These are phyloP conservation scores for Graphiopsis chlorocephala DNA, from an alignment of 2,329 filamentous ascomycete species.

Conservation along the genomic window DNA sequence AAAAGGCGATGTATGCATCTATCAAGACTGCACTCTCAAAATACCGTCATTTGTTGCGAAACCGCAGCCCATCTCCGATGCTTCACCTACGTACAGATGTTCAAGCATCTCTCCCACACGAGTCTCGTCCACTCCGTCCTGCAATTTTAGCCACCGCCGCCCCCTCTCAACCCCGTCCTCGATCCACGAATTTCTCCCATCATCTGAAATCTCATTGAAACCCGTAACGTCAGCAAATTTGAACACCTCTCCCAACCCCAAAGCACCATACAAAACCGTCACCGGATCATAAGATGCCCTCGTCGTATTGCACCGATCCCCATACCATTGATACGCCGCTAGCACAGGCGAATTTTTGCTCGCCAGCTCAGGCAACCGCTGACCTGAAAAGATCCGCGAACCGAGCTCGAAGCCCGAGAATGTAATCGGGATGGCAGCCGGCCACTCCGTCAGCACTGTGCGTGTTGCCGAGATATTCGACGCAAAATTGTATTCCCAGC, in stretches of 20 bases:
- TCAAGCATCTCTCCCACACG: slow-evolving; percentile 20
- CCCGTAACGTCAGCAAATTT: not conserved
- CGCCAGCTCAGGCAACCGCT: slow-evolving; percentile 30
- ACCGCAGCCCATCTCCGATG: not conserved
- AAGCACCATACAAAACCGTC: slow-evolving; percentile 11
- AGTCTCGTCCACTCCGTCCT: slow-evolving; percentile 17
- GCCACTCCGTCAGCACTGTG: slow-evolving; percentile 49
- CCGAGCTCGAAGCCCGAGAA: slow-evolving; percentile 49
- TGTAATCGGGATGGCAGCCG: slow-evolving; percentile 35
- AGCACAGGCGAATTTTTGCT: slow-evolving; percentile 1
- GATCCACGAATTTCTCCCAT: slow-evolving; percentile 10
- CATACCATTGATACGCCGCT: slow-evolving; percentile 16
- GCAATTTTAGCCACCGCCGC: slow-evolving; percentile 18
- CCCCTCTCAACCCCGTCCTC: not conserved
- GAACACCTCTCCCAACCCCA: slow-evolving; percentile 4
- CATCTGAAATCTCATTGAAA: not conserved
- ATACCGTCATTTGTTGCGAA: not conserved
- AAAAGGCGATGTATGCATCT: not conserved
- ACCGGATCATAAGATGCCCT: slow-evolving; percentile 18
- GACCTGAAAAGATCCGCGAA: slow-evolving; percentile 42
- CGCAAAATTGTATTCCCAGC: slow-evolving; percentile 51
- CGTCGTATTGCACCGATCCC: slow-evolving; percentile 11
- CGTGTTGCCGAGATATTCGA: slow-evolving; percentile 40
- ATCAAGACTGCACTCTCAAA: not conserved
- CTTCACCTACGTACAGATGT: not conserved